A percentile compares a stretch with the other conserved stretches of the same genome.
Evolutionary conservation across 768 basidiomycete species (phyloP).

Genomic region (Suillus sp.): DNA sequence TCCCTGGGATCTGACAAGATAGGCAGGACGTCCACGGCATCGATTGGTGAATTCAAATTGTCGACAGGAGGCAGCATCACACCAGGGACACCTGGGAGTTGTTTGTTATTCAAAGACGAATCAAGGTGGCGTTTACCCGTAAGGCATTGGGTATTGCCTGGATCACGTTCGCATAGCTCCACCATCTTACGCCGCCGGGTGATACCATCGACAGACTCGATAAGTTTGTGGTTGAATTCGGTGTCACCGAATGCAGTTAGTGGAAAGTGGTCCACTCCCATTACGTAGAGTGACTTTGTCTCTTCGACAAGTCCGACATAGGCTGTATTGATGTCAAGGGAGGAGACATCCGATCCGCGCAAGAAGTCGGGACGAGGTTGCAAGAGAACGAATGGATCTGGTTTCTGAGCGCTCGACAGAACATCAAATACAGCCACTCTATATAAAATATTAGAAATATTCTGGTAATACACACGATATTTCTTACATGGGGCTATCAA

Average conservation of each 20-base stretch:
- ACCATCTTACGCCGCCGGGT: conserved; percentile 46
- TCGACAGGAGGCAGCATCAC: conserved; percentile 34
- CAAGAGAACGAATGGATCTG: conserved; percentile 78
- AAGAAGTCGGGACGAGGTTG: conserved; percentile 86
- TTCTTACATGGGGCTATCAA: conserved; percentile 69
- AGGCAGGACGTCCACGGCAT: conserved; percentile 20
- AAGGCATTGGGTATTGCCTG: conserved; percentile 57
- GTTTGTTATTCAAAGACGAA: conserved; percentile 49
- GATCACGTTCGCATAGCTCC: conserved; percentile 41
- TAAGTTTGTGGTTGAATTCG: conserved; percentile 36
- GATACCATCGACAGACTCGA: conserved; percentile 47
- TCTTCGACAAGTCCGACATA: conserved; percentile 81
- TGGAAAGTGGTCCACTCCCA: conserved; percentile 82
- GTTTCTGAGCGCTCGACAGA: conserved; percentile 45
- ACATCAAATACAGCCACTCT: conserved; percentile 88
- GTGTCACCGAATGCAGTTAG: conserved; percentile 72
- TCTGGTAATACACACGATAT: conserved; percentile 2
- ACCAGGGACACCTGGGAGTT: conserved; percentile 60
- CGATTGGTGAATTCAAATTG: conserved; percentile 14
- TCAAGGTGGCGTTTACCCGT: conserved; percentile 62
- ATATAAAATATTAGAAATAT: conserved; percentile 7
- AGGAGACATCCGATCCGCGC: conserved; percentile 42
- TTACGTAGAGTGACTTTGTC: conserved; percentile 76
- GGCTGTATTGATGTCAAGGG: conserved; percentile 54
- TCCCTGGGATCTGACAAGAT: conserved; percentile 21